Base-by-base conservation (phyloP, 495 filamentous ascomycete species). In the Aspergillus taichungensis region DNA sequence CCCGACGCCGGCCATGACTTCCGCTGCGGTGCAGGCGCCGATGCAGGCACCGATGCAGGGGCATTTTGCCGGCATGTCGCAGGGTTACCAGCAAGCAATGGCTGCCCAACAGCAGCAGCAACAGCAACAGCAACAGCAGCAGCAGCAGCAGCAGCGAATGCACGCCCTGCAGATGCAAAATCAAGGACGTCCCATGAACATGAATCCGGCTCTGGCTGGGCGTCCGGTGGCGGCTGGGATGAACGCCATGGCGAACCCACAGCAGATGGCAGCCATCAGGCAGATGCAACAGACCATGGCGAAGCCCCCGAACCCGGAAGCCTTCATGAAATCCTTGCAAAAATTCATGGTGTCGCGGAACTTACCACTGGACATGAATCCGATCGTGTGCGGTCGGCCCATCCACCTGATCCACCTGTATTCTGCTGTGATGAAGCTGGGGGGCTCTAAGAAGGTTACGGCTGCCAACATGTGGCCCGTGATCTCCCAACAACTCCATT, bases 391-490 rank as follows among this genome's bases (percentile, higher is more conserved):
- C 28, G 83, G 83, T 36, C 82, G 86, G 24, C 73, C 71, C 0
- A 69, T 96, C 33, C 78, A 82, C 51, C 62, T 94, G 32, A 73
- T 84, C 40, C 78, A 82, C 37, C 74, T 98, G 6, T 96, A 87
- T 66, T 76, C 77, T 34, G 68, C 73, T 1, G 85, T 95, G 6
- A 75, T 82, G 59, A 84, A 82, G 50, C 74, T 84, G 56, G 84
- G 84, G 12, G 92, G 92, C 2, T 94, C 83, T 32, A 83, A 80
- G 59, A 83, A 77, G 49, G 74, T 94, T 6, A 80, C 77, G 0
- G 68, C 68, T 14, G 71, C 71, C 13, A 83, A 85, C 46, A 66
- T 71, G 49, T 97, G 91, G 91, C 71, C 73, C 6, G 74, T 76
- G 14, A 69, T 94, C 40, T 80, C 87, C 1, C 75, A 77, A 32